Evolutionary conservation across 139 green algal genomes (phyloP), one percentile per base, ranked within the genome.

Genomic region (Chlamydomonas schloesseri): DNA sequence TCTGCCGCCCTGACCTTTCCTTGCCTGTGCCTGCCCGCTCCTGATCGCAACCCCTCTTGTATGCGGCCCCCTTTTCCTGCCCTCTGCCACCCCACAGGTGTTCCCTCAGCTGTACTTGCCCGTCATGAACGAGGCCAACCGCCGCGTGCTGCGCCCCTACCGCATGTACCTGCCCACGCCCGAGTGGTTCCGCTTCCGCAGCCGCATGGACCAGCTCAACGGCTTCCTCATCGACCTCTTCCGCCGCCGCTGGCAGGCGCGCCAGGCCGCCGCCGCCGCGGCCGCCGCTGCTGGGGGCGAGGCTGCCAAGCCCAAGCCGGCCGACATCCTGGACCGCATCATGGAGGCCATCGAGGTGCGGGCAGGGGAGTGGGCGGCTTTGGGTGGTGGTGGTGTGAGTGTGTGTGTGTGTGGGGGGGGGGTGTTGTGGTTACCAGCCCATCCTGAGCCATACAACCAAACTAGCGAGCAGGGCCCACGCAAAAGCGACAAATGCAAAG

Each of bases 51-150:
- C 5, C 20, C 68, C 15, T 10, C 62, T 14, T 11, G 62, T 17
- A 69, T 29, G 1, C 33, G 15, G 6, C 4, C 24, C 17, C 26
- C 78, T 17, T 15, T 50, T 17, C 64, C 14, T 42, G 8, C 71
- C 46, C 46, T 36, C 28, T 28, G 21, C 65, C 53, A 46, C 23
- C 36, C 11, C 36, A n/a, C 92, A 97, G 92, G 93, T 99, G 18
- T 98, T 99, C 81, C 96, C 97, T 3, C 73, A 94, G 82, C 91
- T 98, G 76, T 99, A 99, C 88, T 91, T 99, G 55, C 97, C 97
- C 20, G 94, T 98, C 6, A 99, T 99, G 97, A 95, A 97, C 80
- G 97, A 99, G 91, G 93, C 88, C 89, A 98, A 99, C 89, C 46
- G 71, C 73, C 93, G 97, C 20, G 93, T 96, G 83, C 89, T 99